A percentile compares a stretch with the other conserved stretches of the same genome.
phyloP scores from a whole-genome alignment of 1,284 basidiomycete species.

The Meripilus lineatus region DNA sequence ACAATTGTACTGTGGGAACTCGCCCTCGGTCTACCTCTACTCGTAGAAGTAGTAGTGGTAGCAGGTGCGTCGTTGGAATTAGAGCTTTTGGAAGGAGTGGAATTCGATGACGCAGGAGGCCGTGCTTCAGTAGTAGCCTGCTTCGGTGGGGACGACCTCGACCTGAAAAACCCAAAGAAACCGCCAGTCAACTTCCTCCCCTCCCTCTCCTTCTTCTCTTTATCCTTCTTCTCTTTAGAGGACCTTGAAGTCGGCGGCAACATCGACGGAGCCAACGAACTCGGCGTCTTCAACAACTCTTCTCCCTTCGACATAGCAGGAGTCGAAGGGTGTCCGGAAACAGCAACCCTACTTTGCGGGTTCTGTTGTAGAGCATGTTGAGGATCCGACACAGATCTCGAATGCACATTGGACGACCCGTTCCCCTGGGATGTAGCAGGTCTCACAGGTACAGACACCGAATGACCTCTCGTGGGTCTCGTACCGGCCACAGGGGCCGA shows the following conservation, averaged over 20 bases:
- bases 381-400: constrained; percentile 24
- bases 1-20: constrained; percentile 21
- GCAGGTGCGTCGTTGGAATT: too few relatives aligned
- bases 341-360: constrained; percentile 14
- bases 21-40: constrained; percentile 22
- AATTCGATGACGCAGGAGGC: constrained; percentile 16
- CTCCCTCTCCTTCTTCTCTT: constrained; percentile 24
- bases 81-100: too few relatives aligned
- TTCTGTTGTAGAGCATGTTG: constrained; percentile 14
- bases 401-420: too few relatives aligned
- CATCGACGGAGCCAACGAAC: constrained; percentile 27
- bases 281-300: constrained; percentile 26
- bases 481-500: constrained; percentile 11
- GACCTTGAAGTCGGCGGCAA: constrained; percentile 13
- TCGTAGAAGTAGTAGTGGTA: constrained; percentile 14
- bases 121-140: constrained; percentile 20
- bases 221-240: constrained; percentile 18
- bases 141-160: constrained; percentile 30
- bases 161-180: constrained; percentile 34
- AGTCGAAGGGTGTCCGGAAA: constrained; percentile 17
- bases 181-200: constrained; percentile 28
- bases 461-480: constrained; percentile 19
- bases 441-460: constrained; percentile 4
- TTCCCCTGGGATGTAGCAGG: constrained; percentile 8
- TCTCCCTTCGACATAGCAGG: constrained; percentile 18